Base-by-base conservation (phyloP, 2,329 filamentous ascomycete species). In the Fusarium tupiense region DNA sequence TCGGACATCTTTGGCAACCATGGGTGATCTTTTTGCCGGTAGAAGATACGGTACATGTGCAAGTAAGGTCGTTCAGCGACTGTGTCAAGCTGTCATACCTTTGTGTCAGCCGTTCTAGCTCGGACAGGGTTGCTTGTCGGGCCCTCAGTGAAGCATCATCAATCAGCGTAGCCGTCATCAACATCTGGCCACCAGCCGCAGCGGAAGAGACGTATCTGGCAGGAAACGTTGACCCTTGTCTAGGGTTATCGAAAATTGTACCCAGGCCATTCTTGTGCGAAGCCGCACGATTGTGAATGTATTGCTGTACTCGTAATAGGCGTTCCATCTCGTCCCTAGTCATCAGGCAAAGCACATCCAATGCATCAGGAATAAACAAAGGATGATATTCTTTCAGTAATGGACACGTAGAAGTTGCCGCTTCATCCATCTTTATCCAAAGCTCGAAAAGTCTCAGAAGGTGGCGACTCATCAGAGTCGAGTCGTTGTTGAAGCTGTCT, bases 331-430 rank as follows among this genome's bases (percentile, higher is more conserved):
- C 86, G 4, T 75, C 47, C 2, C 81, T 71, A 0, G 78, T 80
- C 1, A 86, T 80, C 0, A 93, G 72, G 8, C 90, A 87, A 1
- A 93, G 81, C 6, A 86, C 82, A 74, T 92, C 85, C 3, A 93
- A 80, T 0, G 88, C 76, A 7, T 86, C 82, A 0, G 86, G 80
- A 0, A 79, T 71, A 53, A 93, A 88, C 1, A 83, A 81, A 0
- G 90, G 88, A 19, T 87, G 82, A 60, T 87, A 91, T 0, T 88
- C 80, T 0, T 56, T 37, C 0, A 93, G 79, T 0, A 92, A 77
- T 0, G 86, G 86, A 53, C 83, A 89, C 1, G 71, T 68, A 1
- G 50, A 17, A 0, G 83, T 79, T 1, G 87, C 86, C n/a, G 77
- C 79, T 17, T 81, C 74, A 69, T 93, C 91, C 78, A 92, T 85